phyloP scores from a whole-genome alignment of 257 asterid genomes.

The Penstemon eatonii region DNA sequence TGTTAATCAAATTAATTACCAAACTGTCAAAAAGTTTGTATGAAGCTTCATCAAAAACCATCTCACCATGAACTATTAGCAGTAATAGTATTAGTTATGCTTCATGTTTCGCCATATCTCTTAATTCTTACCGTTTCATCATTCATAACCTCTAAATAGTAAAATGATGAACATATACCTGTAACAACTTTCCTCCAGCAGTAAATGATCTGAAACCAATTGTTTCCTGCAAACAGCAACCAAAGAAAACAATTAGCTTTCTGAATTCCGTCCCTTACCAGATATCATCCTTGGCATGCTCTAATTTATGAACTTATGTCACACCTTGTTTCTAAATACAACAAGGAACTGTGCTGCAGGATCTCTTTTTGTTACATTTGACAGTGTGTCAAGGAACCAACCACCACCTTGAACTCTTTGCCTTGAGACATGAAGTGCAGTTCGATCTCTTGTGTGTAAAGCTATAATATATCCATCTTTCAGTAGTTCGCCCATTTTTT shows the following conservation, averaged over 20 bases:
- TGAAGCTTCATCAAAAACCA: conserved; percentile 4
- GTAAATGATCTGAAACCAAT: conserved; percentile 96
- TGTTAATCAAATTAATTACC: conserved; percentile 17
- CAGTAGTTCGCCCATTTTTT: conserved; percentile 64
- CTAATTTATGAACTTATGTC: conserved; percentile 20
- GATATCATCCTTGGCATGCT: conserved; percentile 14
- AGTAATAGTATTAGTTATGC: conserved; percentile 16
- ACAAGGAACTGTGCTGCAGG: conserved; percentile 98
- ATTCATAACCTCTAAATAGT: not conserved
- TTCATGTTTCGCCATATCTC: not conserved
- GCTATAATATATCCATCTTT: conserved; percentile 89
- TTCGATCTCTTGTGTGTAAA: conserved; percentile 73
- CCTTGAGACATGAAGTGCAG: conserved; percentile 82
- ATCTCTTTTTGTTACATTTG: conserved; percentile 87
- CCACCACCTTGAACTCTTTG: conserved; percentile 96
- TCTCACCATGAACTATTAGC: not conserved
- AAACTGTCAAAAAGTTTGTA: not conserved
- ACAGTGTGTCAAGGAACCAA: conserved; percentile 91
- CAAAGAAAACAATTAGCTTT: conserved; percentile 25
- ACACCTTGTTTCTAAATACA: conserved; percentile 83
- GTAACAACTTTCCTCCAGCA: conserved; percentile 97
- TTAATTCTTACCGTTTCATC: not conserved
- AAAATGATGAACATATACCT: conserved; percentile 47
- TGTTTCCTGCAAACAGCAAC: conserved; percentile 63
- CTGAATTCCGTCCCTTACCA: conserved; percentile 8